These are phyloP conservation scores for Alternaria ventricosa DNA, from an alignment of 2,329 filamentous ascomycete genomes.

Conservation along the genomic window DNA sequence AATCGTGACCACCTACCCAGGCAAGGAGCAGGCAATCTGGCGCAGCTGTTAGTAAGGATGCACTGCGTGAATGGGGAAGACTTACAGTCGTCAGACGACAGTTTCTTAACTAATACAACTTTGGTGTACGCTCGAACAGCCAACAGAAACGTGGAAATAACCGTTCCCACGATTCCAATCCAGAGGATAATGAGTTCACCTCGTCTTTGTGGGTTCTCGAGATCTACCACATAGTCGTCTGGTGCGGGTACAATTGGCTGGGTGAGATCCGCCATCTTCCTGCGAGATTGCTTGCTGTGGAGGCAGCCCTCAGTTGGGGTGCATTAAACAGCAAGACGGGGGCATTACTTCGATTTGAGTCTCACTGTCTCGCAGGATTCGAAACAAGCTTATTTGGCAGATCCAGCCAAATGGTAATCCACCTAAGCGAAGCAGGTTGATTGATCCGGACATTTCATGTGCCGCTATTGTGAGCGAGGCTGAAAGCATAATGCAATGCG, in stretches of 20 bases:
- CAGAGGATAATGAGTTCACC: constrained; percentile 19
- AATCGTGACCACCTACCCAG: background rate
- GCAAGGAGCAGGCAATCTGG: background rate
- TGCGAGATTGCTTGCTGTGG: background rate
- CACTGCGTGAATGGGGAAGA: background rate
- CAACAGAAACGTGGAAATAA: constrained; percentile 25
- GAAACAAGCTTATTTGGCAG: background rate
- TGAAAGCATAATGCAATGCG: background rate
- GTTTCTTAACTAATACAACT: constrained; percentile 17
- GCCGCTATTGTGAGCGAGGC: background rate
- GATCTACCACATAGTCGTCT: constrained; percentile 30
- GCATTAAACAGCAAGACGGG: background rate
- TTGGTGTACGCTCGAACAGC: constrained; percentile 34
- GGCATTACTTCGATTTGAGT: background rate
- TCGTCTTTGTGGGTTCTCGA: constrained; percentile 27
- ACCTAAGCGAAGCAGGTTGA: background rate
- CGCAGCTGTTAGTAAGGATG: background rate
- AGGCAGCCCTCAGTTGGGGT: background rate
- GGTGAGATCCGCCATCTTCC: constrained; percentile 3
- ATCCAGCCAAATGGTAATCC: background rate
- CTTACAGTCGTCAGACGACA: constrained; percentile 35
- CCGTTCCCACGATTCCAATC: constrained; percentile 26
- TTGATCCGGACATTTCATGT: background rate
- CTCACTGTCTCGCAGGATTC: background rate
- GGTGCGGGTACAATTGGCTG: constrained; percentile 25